phyloP scores from a whole-genome alignment of 2,329 filamentous ascomycete genomes.

The Pseudogymnoascus sp. region DNA sequence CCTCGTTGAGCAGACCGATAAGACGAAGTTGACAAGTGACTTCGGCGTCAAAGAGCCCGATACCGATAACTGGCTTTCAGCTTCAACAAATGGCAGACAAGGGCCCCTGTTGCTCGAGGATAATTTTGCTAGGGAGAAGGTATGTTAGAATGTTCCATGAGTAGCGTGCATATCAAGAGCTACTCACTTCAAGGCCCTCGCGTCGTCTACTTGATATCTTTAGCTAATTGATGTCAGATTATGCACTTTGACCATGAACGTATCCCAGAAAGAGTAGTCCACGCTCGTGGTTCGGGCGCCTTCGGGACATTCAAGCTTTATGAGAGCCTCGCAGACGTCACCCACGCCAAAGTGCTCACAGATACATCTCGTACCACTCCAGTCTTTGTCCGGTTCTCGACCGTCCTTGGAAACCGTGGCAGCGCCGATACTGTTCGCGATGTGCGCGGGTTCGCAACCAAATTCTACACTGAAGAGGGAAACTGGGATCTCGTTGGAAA shows the following conservation, averaged over 20 bases:
- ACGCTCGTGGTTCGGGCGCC: constrained; percentile 55
- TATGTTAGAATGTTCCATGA: constrained; percentile 25
- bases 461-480: constrained; percentile 69
- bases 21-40: constrained; percentile 62
- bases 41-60: constrained; percentile 65
- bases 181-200: neutral
- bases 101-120: constrained; percentile 67
- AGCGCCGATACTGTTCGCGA: constrained; percentile 78
- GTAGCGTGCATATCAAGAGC: constrained; percentile 17
- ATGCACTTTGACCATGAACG: constrained; percentile 69
- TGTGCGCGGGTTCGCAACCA: constrained; percentile 70
- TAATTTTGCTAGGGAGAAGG: constrained; percentile 63
- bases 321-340: constrained; percentile 57
- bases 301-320: constrained; percentile 59
- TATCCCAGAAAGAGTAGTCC: constrained; percentile 60
- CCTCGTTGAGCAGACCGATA: constrained; percentile 48
- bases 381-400: constrained; percentile 68
- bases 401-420: constrained; percentile 64
- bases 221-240: constrained; percentile 38
- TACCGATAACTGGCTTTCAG: constrained; percentile 69
- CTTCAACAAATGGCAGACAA: constrained; percentile 50
- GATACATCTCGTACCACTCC: constrained; percentile 54
- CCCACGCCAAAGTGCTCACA: constrained; percentile 54
- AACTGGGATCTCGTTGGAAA: constrained; percentile 71
- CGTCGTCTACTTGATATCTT: neutral